Evolutionary conservation across 352 stramenopile species (phyloP).

Genomic region (Globisporangium cylindrosporum): DNA sequence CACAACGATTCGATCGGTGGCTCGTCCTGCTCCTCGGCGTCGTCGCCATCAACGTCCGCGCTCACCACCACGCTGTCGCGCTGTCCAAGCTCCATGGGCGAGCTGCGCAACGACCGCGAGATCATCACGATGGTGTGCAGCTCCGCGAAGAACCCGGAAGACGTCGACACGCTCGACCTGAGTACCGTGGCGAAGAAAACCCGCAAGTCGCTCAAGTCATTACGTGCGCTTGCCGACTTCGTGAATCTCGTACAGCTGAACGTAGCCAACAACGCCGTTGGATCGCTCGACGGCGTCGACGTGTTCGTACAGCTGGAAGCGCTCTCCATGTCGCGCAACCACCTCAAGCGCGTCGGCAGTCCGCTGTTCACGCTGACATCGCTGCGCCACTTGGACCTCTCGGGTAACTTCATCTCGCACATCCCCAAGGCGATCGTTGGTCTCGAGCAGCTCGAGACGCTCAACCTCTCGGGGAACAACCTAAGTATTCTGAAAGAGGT

Average conservation of each 20-base stretch:
- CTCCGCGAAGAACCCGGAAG: constrained; percentile 21
- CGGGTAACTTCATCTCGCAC: constrained; percentile 79
- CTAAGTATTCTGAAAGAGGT: constrained; percentile 70
- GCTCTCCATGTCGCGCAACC: constrained; percentile 60
- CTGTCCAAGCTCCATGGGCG: constrained; percentile 23
- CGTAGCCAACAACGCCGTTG: constrained; percentile 61
- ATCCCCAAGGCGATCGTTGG: constrained; percentile 51
- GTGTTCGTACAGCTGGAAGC: constrained; percentile 38
- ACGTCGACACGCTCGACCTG: constrained; percentile 41
- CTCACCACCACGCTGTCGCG: constrained; percentile 11
- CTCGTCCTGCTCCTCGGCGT: constrained; percentile 8
- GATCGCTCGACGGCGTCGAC: constrained; percentile 57
- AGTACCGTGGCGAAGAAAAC: constrained; percentile 46
- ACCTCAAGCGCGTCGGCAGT: constrained; percentile 57
- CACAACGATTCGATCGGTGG: not conserved
- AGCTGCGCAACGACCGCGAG: constrained; percentile 35
- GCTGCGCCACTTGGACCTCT: constrained; percentile 59
- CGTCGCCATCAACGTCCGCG: not conserved
- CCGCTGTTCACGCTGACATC: constrained; percentile 42
- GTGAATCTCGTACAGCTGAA: constrained; percentile 52
- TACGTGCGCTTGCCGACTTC: constrained; percentile 47
- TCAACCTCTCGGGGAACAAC: constrained; percentile 76
- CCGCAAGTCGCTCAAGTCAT: constrained; percentile 55
- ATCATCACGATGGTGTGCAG: constrained; percentile 37
- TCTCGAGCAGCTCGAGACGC: constrained; percentile 49